Conservation (phyloP, 345 rosid genomes). For the Xanthoceras sorbifolium region DNA sequence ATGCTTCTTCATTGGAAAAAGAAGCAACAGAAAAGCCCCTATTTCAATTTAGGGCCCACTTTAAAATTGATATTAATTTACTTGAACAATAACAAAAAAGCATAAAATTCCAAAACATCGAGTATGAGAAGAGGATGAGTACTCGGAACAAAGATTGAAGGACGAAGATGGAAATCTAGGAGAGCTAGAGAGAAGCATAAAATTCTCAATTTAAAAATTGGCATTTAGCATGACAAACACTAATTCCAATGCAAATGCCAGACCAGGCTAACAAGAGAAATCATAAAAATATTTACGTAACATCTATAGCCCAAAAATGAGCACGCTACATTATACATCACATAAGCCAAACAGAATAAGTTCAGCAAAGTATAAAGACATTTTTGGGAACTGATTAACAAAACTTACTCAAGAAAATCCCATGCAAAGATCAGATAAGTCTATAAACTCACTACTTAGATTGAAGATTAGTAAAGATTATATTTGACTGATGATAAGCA, state of each 20-base stretch:
- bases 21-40: neutral
- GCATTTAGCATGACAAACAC: neutral
- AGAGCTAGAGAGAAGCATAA: neutral
- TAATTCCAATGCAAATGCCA: neutral
- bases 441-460: neutral
- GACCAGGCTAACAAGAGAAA: neutral
- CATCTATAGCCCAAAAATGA: neutral
- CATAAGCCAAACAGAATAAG: neutral
- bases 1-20: neutral
- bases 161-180: neutral
- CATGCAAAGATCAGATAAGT: too few relatives aligned
- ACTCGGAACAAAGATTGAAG: neutral
- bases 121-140: neutral
- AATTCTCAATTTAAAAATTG: neutral
- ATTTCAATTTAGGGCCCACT: neutral
- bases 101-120: neutral
- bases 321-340: neutral
- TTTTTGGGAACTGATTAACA: too few relatives aligned
- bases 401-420: too few relatives aligned
- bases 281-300: neutral
- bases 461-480: neutral
- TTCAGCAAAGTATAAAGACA: too few relatives aligned
- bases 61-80: neutral
- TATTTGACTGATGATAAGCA: neutral
- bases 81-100: neutral